phyloP scores from a whole-genome alignment of 2,329 filamentous ascomycete species.

The Penicillium sp. region DNA sequence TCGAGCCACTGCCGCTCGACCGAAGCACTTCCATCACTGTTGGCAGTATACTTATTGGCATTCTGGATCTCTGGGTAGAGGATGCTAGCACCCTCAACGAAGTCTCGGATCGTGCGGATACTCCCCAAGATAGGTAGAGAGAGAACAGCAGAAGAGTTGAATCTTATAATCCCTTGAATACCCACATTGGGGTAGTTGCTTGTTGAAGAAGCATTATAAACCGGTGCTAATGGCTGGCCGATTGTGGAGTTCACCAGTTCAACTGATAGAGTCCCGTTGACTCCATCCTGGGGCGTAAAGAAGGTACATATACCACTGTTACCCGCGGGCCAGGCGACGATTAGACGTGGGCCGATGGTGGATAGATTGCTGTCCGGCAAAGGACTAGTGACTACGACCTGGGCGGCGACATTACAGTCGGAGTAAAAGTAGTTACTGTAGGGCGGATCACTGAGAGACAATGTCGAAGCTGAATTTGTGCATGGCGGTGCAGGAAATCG shows the following conservation, averaged over 20 bases:
- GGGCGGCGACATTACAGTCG: conserved; percentile 60
- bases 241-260: conserved; percentile 52
- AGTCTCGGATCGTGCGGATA: conserved; percentile 63
- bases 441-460: conserved; percentile 52
- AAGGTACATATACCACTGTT: conserved; percentile 62
- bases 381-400: conserved; percentile 63
- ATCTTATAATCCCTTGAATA: conserved; percentile 54
- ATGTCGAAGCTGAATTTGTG: conserved; percentile 7
- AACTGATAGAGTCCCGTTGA: conserved; percentile 57
- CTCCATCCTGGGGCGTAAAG: conserved; percentile 56
- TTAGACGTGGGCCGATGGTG: conserved; percentile 58
- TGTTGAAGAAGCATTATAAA: conserved; percentile 38
- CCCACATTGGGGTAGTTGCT: conserved; percentile 49
- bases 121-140: conserved; percentile 61
- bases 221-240: conserved; percentile 44
- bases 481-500: conserved; percentile 11
- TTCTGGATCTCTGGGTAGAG: conserved; percentile 57
- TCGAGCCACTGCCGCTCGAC: conserved; percentile 62
- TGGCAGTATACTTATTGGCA: conserved; percentile 46
- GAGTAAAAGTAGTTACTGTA: conserved; percentile 68
- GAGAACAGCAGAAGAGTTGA: conserved; percentile 60
- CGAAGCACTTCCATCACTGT: conserved; percentile 48
- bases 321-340: conserved; percentile 65
- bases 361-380: conserved; percentile 54
- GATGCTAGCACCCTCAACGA: conserved; percentile 58